A percentile compares a stretch with the other conserved stretches of the same genome.
Conservation (phyloP, 2,329 filamentous ascomycete genomes). For the Hypoxylon sp. region DNA sequence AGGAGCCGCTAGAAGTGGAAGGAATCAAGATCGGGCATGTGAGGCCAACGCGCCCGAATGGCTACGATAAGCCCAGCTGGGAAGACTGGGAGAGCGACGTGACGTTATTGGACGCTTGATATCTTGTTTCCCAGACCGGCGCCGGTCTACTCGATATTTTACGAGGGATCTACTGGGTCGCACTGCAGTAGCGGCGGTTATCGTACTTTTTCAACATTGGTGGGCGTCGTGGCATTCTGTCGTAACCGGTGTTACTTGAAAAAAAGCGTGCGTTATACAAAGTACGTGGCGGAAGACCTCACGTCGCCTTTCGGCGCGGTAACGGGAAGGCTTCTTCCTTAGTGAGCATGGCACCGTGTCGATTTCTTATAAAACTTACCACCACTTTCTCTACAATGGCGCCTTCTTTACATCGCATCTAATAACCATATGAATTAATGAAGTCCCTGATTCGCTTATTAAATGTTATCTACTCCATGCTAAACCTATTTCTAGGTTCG, state of each 20-base stretch:
- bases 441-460: not conserved
- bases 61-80: conserved; percentile 71
- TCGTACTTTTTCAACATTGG: conserved; percentile 34
- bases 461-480: not conserved
- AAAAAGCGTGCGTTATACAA: conserved; percentile 28
- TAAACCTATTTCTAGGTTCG: not conserved
- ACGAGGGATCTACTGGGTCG: conserved; percentile 38
- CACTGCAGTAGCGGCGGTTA: conserved; percentile 44
- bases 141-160: conserved; percentile 7
- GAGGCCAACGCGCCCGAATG: conserved; percentile 64
- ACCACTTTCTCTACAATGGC: not conserved
- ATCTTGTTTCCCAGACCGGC: conserved; percentile 12
- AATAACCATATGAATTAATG: not conserved
- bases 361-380: not conserved
- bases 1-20: conserved; percentile 61
- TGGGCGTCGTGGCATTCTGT: conserved; percentile 39
- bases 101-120: conserved; percentile 44
- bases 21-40: conserved; percentile 62
- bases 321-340: conserved; percentile 6
- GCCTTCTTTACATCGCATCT: not conserved
- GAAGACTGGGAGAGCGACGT: conserved; percentile 65
- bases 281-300: conserved; percentile 15
- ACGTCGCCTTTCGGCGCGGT: conserved; percentile 4
- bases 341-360: conserved; percentile 20
- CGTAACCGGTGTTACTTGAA: conserved; percentile 27